phyloP scores from a whole-genome alignment of 2,329 filamentous ascomycete species.

The Fusarium caatingaense region DNA sequence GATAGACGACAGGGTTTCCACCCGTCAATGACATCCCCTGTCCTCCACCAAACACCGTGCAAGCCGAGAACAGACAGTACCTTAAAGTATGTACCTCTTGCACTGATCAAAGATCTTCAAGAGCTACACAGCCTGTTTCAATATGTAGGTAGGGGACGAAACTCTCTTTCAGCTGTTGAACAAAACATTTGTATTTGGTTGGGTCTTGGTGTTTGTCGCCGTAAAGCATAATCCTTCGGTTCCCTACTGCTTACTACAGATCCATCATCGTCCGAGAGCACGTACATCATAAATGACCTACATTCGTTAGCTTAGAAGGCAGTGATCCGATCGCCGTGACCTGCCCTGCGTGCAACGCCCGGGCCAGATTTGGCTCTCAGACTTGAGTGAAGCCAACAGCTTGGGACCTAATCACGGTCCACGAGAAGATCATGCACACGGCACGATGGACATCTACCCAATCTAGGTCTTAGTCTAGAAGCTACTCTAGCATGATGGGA shows the following conservation, averaged over 20 bases:
- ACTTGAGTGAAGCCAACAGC: constrained; percentile 22
- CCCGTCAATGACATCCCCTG: constrained; percentile 18
- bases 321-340: constrained; percentile 16
- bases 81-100: background rate
- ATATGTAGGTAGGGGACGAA: constrained; percentile 37
- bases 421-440: constrained; percentile 29
- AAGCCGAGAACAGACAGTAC: constrained; percentile 15
- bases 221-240: background rate
- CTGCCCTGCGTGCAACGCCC: constrained; percentile 23
- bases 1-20: constrained; percentile 31
- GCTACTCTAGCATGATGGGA: background rate
- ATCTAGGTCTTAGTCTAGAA: constrained; percentile 5
- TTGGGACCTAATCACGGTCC: constrained; percentile 38
- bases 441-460: constrained; percentile 16
- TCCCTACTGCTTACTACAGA: constrained; percentile 1
- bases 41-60: constrained; percentile 31
- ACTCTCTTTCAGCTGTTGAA: constrained; percentile 41
- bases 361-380: constrained; percentile 24
- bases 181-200: constrained; percentile 41
- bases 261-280: background rate
- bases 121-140: background rate
- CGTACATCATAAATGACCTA: constrained; percentile 1
- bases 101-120: background rate
- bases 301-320: background rate
- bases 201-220: constrained; percentile 9